Evolutionary conservation across 2,329 filamentous ascomycete genomes (phyloP).

Genomic region (Paecilomyces sp.): DNA sequence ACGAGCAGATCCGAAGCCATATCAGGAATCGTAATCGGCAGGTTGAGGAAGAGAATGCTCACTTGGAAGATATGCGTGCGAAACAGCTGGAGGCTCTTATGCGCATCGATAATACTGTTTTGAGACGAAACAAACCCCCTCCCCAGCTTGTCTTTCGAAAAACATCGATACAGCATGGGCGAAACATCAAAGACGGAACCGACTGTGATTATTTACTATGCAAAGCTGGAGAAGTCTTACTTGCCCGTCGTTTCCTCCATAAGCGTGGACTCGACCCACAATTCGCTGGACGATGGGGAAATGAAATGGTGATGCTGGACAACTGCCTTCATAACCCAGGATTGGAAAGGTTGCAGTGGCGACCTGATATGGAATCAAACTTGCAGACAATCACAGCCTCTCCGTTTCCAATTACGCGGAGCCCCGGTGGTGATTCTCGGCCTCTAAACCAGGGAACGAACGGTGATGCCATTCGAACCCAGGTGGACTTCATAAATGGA

Average conservation of each 20-base stretch:
- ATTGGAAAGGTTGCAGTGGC: conserved; percentile 13
- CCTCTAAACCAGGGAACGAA: too few relatives aligned
- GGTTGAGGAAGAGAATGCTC: conserved; percentile 18
- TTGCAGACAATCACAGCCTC: not conserved
- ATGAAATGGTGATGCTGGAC: conserved; percentile 15
- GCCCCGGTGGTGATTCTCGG: not conserved
- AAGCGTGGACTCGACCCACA: conserved; percentile 18
- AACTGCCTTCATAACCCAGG: conserved; percentile 1
- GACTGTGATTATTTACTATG: conserved; percentile 21
- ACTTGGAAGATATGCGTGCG: conserved; percentile 23
- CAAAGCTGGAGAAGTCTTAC: conserved; percentile 20
- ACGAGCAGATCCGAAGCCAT: conserved; percentile 10
- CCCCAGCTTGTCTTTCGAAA: conserved; percentile 21
- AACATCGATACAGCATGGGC: conserved; percentile 12
- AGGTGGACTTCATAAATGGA: conserved; percentile 8
- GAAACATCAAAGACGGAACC: conserved; percentile 4
- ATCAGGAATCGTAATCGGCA: conserved; percentile 18
- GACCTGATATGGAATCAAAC: conserved; percentile 1
- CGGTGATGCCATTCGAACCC: not conserved
- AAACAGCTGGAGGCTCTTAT: conserved; percentile 26
- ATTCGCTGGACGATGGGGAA: conserved; percentile 27
- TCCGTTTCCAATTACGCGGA: not conserved
- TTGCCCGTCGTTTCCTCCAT: conserved; percentile 23
- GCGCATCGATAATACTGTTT: conserved; percentile 23
- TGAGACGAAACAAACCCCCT: conserved; percentile 15